Evolutionary conservation across 768 basidiomycete genomes (phyloP), one percentile per base, ranked within the genome.

Genomic region (Russula ochroleuca): DNA sequence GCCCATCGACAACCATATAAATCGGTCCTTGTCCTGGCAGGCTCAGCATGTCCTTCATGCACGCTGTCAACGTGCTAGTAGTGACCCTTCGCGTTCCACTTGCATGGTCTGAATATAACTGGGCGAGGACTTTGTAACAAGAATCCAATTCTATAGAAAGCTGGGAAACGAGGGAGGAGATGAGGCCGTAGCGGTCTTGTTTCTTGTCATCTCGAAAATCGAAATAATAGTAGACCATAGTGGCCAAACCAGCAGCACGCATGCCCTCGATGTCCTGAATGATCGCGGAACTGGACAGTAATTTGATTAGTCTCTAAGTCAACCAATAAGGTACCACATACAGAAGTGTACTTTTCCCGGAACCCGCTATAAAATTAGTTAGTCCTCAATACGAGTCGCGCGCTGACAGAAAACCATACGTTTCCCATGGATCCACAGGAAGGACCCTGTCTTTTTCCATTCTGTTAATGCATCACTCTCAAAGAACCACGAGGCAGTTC

Each of bases 281-380:
- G 14, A 63, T 23, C 1, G 38, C 13, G 3, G 62, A 63, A 11
- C 62, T 63, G 14, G 2, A 4, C 1, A n/a, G 1, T 9, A 13
- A 19, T 13, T 13, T 56, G 31, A 56, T 3, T 23, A 31, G 14
- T 10, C 5, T 35, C 1, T 1, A 4, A 19, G 11, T 1, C 14
- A 23, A 10, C 13, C 23, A 23, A 19, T 37, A 7, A 35, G 11
- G 4, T 5, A 21, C 33, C 1, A 37, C 48, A 13, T 33, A 63
- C 62, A 56, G 25, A 15, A 63, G 14, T 6, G 56, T 56, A 10
- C 45, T 63, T 23, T 58, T 63, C 1, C 62, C 62, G 0, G 47
- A 57, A 3, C 62, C 56, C 5, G 37, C 62, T 58, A 28, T 28
- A 48, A 23, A 14, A 58, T 35, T 8, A 57, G 7, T 10, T n/a